These are phyloP conservation scores for Annulohypoxylon maeteangense DNA, from an alignment of 495 filamentous ascomycete genomes.

Conservation along the genomic window DNA sequence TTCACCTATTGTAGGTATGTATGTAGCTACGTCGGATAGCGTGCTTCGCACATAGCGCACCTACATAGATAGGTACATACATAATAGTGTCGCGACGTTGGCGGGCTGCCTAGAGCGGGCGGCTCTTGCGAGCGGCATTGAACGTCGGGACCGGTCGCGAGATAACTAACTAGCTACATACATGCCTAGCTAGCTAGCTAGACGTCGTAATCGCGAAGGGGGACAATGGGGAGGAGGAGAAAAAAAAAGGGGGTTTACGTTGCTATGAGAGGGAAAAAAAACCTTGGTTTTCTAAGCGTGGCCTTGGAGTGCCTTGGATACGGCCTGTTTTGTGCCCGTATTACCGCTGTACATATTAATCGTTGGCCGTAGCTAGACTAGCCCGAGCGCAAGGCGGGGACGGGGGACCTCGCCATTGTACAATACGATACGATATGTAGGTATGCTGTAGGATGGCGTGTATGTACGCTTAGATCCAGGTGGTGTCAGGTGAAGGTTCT, in stretches of 20 bases:
- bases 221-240: background rate
- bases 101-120: background rate
- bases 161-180: too few species aligned
- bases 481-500: background rate
- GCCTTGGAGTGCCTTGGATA: background rate
- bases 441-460: too few species aligned
- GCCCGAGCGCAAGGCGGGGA: background rate
- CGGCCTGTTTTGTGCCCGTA: slow-evolving; percentile 8
- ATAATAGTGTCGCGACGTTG: background rate
- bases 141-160: background rate
- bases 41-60: too few species aligned
- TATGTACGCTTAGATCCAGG: too few species aligned
- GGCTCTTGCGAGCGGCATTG: slow-evolving; percentile 1
- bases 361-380: background rate
- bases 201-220: background rate
- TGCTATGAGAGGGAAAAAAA: background rate
- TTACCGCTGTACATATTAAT: background rate
- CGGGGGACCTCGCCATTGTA: background rate
- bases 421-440: too few species aligned
- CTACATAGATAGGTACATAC: background rate
- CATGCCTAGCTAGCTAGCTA: too few species aligned
- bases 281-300: background rate
- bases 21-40: too few species aligned
- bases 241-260: background rate
- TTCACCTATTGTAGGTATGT: too few species aligned